These are phyloP conservation scores for Alternaria arborescens DNA, from an alignment of 2,329 filamentous ascomycete genomes.

Conservation along the genomic window DNA sequence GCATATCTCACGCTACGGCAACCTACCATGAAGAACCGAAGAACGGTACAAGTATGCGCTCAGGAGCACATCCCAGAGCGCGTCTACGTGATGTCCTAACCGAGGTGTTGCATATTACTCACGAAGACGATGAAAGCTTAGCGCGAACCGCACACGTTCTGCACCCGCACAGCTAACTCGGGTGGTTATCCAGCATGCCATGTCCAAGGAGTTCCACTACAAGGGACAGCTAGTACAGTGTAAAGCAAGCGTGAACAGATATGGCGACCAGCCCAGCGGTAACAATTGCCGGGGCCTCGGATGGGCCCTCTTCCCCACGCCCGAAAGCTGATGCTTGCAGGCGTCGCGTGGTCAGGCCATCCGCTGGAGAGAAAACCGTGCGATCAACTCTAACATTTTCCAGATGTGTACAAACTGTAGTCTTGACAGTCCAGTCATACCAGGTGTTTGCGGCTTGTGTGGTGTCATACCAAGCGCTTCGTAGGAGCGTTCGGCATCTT, in stretches of 20 bases:
- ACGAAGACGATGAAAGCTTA: slow-evolving; percentile 18
- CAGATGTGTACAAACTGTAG: neutral
- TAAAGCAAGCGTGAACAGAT: neutral
- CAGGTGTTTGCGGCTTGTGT: neutral
- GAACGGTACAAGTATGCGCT: neutral
- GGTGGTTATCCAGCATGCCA: neutral
- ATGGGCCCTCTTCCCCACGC: slow-evolving; percentile 22
- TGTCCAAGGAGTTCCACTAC: slow-evolving; percentile 3
- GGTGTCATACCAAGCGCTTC: slow-evolving; percentile 11
- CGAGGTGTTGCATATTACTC: neutral
- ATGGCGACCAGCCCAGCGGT: slow-evolving; percentile 10
- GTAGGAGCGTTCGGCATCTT: neutral
- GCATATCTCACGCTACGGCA: neutral
- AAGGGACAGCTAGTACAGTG: neutral
- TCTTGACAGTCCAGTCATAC: neutral
- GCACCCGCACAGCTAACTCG: neutral
- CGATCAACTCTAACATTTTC: neutral
- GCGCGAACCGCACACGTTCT: slow-evolving; percentile 3
- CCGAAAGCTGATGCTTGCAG: slow-evolving; percentile 17
- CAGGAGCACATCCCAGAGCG: neutral
- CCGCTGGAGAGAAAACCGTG: neutral
- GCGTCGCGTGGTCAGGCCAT: slow-evolving; percentile 18
- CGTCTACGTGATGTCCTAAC: neutral
- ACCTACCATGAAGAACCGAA: neutral
- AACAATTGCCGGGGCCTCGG: slow-evolving; percentile 26